Evolutionary conservation across 768 basidiomycete genomes (phyloP), one percentile per base, ranked within the genome.

Genomic region (Amanita phalloides): DNA sequence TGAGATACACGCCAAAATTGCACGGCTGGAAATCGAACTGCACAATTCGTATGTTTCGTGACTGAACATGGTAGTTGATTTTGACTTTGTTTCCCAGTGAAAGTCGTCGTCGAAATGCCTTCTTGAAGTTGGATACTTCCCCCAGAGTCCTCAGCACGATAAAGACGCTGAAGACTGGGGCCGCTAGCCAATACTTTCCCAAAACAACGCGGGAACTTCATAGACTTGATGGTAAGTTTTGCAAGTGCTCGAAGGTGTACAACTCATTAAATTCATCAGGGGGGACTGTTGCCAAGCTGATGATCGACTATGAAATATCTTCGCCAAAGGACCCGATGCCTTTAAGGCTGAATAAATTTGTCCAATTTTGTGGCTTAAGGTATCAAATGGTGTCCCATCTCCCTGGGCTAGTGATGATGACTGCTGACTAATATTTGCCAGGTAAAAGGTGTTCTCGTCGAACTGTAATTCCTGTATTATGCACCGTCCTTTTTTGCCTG

Each of bases 311-410:
- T 56, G 64, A 60, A 42, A 54, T 73, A 10, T 57, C 60, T 8
- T 67, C 68, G 28, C 56, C 69, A 5, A 66, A 69, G 0, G 71
- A 71, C 10, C 64, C 64, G 21, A 65, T 71, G 44, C 73, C 75
- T 32, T 60, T 62, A n/a, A 81, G 81, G 55, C 60, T 80, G 53
- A 82, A 81, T 55, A 60, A 63, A 28, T 71, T 82, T 60, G 75
- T 81, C 69, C 75, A 73, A 49, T 76, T 78, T 60, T 75, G 72
- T 53, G 78, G 79, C 4, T 70, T 80, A n/a, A 64, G 67, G 55
- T 81, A 79, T 58, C 76, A 76, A 64, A 69, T 78, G 74, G 79
- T 79, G 61, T 35, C 30, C 23, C 21, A 6, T 21, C 38, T 45
- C 17, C 32, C 10, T 20, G 41, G 5, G n/a, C 30, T 21, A 17